phyloP scores from a whole-genome alignment of 495 filamentous ascomycete genomes.

The Hypoxylon trugodes region DNA sequence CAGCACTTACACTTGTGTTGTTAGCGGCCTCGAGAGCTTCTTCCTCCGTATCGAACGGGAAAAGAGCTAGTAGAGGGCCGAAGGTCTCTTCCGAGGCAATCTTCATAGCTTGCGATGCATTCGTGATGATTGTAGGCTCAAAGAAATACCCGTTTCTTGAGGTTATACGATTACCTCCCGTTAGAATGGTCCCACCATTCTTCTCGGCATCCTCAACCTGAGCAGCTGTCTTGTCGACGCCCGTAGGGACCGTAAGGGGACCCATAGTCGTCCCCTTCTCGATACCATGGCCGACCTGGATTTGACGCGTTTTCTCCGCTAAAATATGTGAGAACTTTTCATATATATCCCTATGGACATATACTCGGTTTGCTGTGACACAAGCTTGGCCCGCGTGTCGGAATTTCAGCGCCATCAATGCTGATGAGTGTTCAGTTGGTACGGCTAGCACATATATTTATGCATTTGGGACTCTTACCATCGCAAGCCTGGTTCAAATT shows the following conservation, averaged over 20 bases:
- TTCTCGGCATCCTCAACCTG: conserved; percentile 71
- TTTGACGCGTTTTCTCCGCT: conserved; percentile 59
- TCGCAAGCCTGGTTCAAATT: conserved; percentile 69
- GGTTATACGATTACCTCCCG: conserved; percentile 58
- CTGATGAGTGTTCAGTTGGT: conserved; percentile 11
- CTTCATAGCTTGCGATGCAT: conserved; percentile 69
- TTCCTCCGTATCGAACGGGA: conserved; percentile 74
- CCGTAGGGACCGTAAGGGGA: conserved; percentile 69
- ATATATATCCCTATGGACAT: conserved; percentile 68
- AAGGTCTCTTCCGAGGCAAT: conserved; percentile 76
- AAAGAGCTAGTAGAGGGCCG: conserved; percentile 72
- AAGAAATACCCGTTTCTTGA: conserved; percentile 69
- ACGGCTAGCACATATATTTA: not conserved
- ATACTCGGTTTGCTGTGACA: conserved; percentile 77
- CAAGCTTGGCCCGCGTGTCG: conserved; percentile 76
- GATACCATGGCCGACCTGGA: conserved; percentile 73
- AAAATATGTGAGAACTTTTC: conserved; percentile 63
- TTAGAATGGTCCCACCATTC: conserved; percentile 67
- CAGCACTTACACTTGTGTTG: conserved; percentile 58
- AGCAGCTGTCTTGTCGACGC: conserved; percentile 67
- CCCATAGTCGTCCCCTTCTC: conserved; percentile 69
- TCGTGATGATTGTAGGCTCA: conserved; percentile 72
- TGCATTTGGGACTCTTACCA: conserved; percentile 55
- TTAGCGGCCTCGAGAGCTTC: conserved; percentile 71
- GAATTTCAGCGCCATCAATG: conserved; percentile 70